Evolutionary conservation across 2,329 filamentous ascomycete species (phyloP), one percentile per base, ranked within the genome.

Genomic region (Xylaria sp.): DNA sequence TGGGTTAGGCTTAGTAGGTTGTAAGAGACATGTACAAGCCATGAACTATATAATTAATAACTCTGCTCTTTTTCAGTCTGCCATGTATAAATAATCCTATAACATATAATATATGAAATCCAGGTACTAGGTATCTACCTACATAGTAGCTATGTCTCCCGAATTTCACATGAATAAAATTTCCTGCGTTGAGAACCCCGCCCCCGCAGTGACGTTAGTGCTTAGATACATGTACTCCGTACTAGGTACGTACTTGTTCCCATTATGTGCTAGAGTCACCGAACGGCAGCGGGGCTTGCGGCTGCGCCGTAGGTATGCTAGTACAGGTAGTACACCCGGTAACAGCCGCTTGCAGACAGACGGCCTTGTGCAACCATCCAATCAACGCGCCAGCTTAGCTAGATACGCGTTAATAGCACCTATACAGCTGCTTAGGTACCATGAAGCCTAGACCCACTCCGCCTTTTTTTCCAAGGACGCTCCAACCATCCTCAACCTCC

Each of bases 161-260:
- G 17, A 33, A 51, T 31, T 29, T 15, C 13, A 2, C 4, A 44
- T 33, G 36, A 20, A 56, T 29, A 38, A 51, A 58, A 54, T 47
- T 61, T 49, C n/a, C 36, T 25, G 15, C 25, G 33, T 38, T 38
- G 22, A 62, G 33, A 58, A 68, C 67, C 67, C 67, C 67, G 65
- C 67, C 67, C 67, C 67, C 67, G 67, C 67, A 67, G 60, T 64
- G 67, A 69, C 64, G 60, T 69, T 27, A 13, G 17, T 25, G 29
- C 25, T 31, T 61, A n/a, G n/a, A n/a, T n/a, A n/a, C n/a, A n/a
- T n/a, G n/a, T n/a, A n/a, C n/a, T n/a, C n/a, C n/a, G n/a, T n/a
- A n/a, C n/a, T n/a, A n/a, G n/a, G n/a, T n/a, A 27, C 38, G 1
- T 55, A 39, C 15, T 6, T 61, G 17, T 20, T 6, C 13, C 13